Conservation (phyloP, 805 yeast species). For the Metschnikowia similis region DNA sequence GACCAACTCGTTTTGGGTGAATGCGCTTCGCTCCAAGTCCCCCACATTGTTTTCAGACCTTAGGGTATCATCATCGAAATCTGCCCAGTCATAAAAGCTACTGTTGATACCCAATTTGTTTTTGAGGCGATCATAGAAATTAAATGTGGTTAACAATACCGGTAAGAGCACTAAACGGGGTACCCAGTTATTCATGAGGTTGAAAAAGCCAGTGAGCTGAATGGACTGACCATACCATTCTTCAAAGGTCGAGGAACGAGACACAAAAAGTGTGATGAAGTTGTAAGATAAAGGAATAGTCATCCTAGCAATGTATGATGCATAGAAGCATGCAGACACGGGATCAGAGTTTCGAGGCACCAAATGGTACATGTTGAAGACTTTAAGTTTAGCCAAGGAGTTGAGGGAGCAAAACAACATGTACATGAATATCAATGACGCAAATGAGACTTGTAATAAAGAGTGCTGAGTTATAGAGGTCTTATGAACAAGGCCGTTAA, state of each 20-base stretch:
- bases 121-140: constrained; percentile 62
- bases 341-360: constrained; percentile 70
- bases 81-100: constrained; percentile 39
- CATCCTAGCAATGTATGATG: constrained; percentile 75
- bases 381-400: constrained; percentile 60
- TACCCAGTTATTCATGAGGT: constrained; percentile 65
- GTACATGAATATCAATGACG: constrained; percentile 47
- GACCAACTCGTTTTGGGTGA: constrained; percentile 31
- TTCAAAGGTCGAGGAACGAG: constrained; percentile 55
- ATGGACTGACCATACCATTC: constrained; percentile 72
- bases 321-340: constrained; percentile 69
- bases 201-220: constrained; percentile 70
- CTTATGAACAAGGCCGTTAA: constrained; percentile 44
- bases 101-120: constrained; percentile 32
- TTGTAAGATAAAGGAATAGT: constrained; percentile 81
- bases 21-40: constrained; percentile 16
- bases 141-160: constrained; percentile 55
- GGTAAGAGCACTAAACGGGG: constrained; percentile 77
- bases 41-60: background rate
- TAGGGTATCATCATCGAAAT: constrained; percentile 30
- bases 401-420: constrained; percentile 67
- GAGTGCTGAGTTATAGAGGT: constrained; percentile 25
- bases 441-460: constrained; percentile 31
- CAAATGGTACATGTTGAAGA: constrained; percentile 74
- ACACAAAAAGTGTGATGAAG: constrained; percentile 61